Evolutionary conservation across 2,329 filamentous ascomycete species (phyloP).

Genomic region (Colletotrichum liriopes): DNA sequence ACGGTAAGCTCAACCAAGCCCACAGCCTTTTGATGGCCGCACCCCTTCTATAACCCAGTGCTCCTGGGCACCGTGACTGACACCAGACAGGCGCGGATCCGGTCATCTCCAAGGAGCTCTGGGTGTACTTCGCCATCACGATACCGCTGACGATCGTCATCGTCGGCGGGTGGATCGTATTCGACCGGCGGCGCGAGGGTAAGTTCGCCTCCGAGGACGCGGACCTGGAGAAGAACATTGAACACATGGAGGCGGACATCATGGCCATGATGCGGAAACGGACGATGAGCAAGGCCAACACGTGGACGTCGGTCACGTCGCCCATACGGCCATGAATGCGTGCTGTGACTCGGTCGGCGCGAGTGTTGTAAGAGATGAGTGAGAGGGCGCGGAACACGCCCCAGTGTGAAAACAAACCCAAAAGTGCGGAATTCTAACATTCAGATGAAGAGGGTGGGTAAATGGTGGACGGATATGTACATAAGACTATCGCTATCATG

Average conservation of each 20-base stretch:
- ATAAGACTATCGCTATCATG: slow-evolving; percentile 39
- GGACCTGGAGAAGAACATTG: slow-evolving; percentile 69
- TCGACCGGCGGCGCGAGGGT: slow-evolving; percentile 66
- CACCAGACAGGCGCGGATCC: slow-evolving; percentile 52
- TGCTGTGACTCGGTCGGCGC: background rate
- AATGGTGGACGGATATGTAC: slow-evolving; percentile 34
- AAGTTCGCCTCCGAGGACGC: slow-evolving; percentile 65
- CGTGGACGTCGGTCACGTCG: slow-evolving; percentile 63
- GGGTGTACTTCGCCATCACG: slow-evolving; percentile 76
- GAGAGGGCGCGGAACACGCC: background rate
- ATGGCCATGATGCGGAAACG: slow-evolving; percentile 70
- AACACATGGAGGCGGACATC: slow-evolving; percentile 71
- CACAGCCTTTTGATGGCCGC: background rate
- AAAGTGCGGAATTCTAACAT: slow-evolving; percentile 19
- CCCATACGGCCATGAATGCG: slow-evolving; percentile 45
- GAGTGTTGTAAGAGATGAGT: slow-evolving; percentile 9
- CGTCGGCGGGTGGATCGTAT: slow-evolving; percentile 69
- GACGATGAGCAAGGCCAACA: slow-evolving; percentile 70
- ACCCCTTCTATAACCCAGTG: background rate
- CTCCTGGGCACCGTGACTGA: background rate
- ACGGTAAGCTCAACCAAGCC: slow-evolving; percentile 53
- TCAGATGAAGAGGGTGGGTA: slow-evolving; percentile 20
- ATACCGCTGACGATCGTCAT: slow-evolving; percentile 71
- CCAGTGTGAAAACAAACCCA: background rate
- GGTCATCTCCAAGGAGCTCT: slow-evolving; percentile 67